A percentile compares a stretch with the other conserved stretches of the same genome.
Evolutionary conservation across 2,329 filamentous ascomycete genomes (phyloP).

Genomic region (Lasiodiplodia citricola): DNA sequence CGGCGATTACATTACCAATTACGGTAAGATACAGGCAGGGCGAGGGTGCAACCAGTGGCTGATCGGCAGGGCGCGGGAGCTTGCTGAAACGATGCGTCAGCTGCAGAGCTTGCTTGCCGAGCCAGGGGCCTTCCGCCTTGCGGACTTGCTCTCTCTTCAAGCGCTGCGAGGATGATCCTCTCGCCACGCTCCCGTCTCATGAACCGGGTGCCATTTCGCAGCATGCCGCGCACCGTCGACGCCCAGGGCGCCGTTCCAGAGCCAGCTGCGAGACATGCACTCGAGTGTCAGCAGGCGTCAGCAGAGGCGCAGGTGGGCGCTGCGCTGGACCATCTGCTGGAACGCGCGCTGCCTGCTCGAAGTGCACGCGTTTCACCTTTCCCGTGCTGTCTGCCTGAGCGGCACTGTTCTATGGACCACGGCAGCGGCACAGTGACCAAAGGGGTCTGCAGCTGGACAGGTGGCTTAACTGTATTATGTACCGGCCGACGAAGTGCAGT

Average conservation of each 20-base stretch:
- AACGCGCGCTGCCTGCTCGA: constrained; percentile 15
- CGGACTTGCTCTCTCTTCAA: constrained; percentile 8
- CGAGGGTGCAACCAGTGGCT: background rate
- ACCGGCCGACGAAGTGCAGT: background rate
- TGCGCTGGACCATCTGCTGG: constrained; percentile 9
- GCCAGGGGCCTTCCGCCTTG: constrained; percentile 14
- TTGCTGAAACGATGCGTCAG: constrained; percentile 21
- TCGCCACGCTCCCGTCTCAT: constrained; percentile 10
- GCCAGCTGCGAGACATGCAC: constrained; percentile 7
- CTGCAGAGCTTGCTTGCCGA: constrained; percentile 16
- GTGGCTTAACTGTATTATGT: background rate
- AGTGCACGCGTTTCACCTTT: constrained; percentile 16
- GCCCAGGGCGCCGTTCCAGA: background rate
- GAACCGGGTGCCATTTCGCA: background rate
- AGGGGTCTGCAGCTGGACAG: background rate
- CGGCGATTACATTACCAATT: constrained; percentile 19
- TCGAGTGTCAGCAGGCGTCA: constrained; percentile 20
- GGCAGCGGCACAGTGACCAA: background rate
- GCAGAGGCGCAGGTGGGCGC: constrained; percentile 10
- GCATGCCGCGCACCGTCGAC: background rate
- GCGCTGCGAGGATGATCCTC: constrained; percentile 14
- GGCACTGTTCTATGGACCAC: constrained; percentile 8
- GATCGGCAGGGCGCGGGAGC: constrained; percentile 22
- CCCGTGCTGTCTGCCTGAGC: constrained; percentile 1
- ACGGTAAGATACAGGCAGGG: constrained; percentile 17